Conservation (phyloP, 139 green algal species). For the Coelastrella sp. region DNA sequence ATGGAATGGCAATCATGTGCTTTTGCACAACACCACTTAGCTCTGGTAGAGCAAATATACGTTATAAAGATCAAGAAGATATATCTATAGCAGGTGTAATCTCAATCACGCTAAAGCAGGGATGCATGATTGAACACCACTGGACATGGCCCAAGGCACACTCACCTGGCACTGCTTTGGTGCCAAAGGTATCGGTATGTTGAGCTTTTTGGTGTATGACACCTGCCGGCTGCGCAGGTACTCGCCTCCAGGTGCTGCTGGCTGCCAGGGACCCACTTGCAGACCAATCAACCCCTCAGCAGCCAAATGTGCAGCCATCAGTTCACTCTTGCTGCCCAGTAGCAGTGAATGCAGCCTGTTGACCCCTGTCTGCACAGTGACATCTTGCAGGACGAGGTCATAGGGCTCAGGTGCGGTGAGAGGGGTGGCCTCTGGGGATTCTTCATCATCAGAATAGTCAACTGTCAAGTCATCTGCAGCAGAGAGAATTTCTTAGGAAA, state of each 20-base stretch:
- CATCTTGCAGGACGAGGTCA: slow-evolving; percentile 37
- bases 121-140: no score
- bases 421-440: slow-evolving; percentile 15
- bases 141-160: background rate
- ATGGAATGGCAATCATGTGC: background rate
- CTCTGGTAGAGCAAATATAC: no score
- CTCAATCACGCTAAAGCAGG: no score
- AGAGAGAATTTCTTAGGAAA: background rate
- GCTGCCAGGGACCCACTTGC: slow-evolving; percentile 20
- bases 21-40: no score
- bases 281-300: slow-evolving; percentile 17
- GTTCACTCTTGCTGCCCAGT: slow-evolving; percentile 17
- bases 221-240: slow-evolving; percentile 21
- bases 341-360: slow-evolving; percentile 18
- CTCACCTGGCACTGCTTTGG: slow-evolving; percentile 44
- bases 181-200: slow-evolving; percentile 43
- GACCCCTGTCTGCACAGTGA: slow-evolving; percentile 14
- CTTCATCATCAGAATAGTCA: slow-evolving; percentile 13
- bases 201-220: slow-evolving; percentile 43
- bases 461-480: background rate
- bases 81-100: no score
- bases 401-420: slow-evolving; percentile 1
- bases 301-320: slow-evolving; percentile 21
- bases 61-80: no score
- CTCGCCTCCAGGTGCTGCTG: background rate